A percentile compares a stretch with the other conserved stretches of the same genome.
Conservation (phyloP, 805 yeast genomes). For the Teunomyces funiuensis region DNA sequence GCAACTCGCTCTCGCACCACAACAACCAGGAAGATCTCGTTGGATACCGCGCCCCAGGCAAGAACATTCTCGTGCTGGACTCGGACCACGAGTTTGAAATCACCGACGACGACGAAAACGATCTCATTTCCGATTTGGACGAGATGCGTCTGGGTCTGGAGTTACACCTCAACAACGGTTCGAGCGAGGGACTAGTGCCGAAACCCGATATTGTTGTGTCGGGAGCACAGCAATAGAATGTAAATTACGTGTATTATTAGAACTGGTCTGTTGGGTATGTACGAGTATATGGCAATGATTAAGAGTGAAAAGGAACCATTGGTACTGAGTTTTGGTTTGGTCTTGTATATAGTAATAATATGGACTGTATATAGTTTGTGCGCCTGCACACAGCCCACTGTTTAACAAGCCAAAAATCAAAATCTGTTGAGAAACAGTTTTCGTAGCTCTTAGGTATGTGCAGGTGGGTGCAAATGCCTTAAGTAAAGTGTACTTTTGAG, state of each 20-base stretch:
- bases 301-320: background rate
- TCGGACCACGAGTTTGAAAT: slow-evolving; percentile 41
- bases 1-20: slow-evolving; percentile 34
- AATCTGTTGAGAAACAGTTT: too few relatives aligned
- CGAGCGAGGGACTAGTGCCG: slow-evolving; percentile 4
- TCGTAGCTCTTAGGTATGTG: too few relatives aligned
- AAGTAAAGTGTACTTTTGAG: too few relatives aligned
- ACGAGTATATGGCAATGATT: background rate
- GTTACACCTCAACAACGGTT: slow-evolving; percentile 4
- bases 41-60: background rate
- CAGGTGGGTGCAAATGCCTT: too few relatives aligned
- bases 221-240: slow-evolving; percentile 1
- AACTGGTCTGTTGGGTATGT: background rate
- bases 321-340: too few relatives aligned
- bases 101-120: slow-evolving; percentile 24
- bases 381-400: too few relatives aligned
- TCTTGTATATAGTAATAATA: too few relatives aligned
- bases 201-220: slow-evolving; percentile 15
- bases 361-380: too few relatives aligned
- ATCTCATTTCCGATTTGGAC: slow-evolving; percentile 14
- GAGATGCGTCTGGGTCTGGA: slow-evolving; percentile 11
- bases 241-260: slow-evolving; percentile 5
- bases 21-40: slow-evolving; percentile 22
- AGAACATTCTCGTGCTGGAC: slow-evolving; percentile 31
- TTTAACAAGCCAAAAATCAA: too few relatives aligned